phyloP scores from a whole-genome alignment of 805 yeast species.

The Jamesozyma rosinii region DNA sequence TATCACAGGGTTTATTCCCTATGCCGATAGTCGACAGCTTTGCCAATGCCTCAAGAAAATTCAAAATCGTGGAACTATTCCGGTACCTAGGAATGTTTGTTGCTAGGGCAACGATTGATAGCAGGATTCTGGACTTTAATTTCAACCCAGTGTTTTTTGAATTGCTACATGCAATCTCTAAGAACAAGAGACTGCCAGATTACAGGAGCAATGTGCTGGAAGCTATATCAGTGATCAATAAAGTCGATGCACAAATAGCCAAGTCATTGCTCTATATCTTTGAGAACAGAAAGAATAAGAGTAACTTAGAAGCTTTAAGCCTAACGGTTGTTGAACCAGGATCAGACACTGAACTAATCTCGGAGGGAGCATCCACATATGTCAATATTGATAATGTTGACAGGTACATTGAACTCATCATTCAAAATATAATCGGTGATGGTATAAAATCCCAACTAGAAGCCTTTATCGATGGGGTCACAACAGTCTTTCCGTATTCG shows the following conservation, averaged over 20 bases:
- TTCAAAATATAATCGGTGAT: slow-evolving; percentile 47
- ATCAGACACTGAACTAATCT: slow-evolving; percentile 46
- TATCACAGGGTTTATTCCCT: slow-evolving; percentile 62
- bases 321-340: slow-evolving; percentile 76
- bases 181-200: slow-evolving; percentile 5
- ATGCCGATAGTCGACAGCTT: slow-evolving; percentile 38
- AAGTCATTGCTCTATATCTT: slow-evolving; percentile 46
- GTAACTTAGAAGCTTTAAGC: slow-evolving; percentile 38
- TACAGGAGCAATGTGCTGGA: slow-evolving; percentile 6
- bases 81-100: slow-evolving; percentile 68
- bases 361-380: slow-evolving; percentile 42
- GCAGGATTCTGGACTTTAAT: slow-evolving; percentile 75
- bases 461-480: slow-evolving; percentile 71
- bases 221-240: slow-evolving; percentile 33
- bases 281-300: slow-evolving; percentile 32
- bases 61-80: slow-evolving; percentile 44
- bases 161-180: slow-evolving; percentile 34
- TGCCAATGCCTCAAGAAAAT: slow-evolving; percentile 26
- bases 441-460: slow-evolving; percentile 61
- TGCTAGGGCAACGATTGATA: slow-evolving; percentile 79
- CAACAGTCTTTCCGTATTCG: slow-evolving; percentile 69
- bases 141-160: slow-evolving; percentile 66
- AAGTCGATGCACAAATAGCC: slow-evolving; percentile 52
- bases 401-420: slow-evolving; percentile 45
- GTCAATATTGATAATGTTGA: slow-evolving; percentile 49